These are phyloP conservation scores for Infundibulicybe gibba DNA, from an alignment of 768 basidiomycete species.

Conservation along the genomic window DNA sequence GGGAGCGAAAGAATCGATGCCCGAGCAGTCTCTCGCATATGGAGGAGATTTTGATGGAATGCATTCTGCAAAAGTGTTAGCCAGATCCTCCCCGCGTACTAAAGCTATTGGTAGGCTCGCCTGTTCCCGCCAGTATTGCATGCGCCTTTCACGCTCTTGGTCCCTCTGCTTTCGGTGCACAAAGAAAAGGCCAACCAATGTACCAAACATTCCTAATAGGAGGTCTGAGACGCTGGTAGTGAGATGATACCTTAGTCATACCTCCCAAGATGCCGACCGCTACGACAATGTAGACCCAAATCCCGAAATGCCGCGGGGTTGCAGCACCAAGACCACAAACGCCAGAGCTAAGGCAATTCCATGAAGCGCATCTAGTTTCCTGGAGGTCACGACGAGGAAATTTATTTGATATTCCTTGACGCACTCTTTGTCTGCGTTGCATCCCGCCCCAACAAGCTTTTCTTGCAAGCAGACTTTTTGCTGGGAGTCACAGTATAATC, in stretches of 20 bases:
- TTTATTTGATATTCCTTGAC: background rate
- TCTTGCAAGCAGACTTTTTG: slow-evolving; percentile 52
- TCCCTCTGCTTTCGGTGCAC: slow-evolving; percentile 72
- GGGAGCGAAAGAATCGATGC: slow-evolving; percentile 60
- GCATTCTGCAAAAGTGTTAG: slow-evolving; percentile 45
- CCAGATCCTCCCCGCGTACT: slow-evolving; percentile 2
- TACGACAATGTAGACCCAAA: slow-evolving; percentile 72
- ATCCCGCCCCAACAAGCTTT: slow-evolving; percentile 55
- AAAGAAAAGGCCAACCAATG: slow-evolving; percentile 64
- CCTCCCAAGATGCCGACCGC: slow-evolving; percentile 71
- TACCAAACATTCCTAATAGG: slow-evolving; percentile 66
- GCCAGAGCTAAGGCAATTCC: slow-evolving; percentile 63
- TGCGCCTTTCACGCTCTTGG: slow-evolving; percentile 75
- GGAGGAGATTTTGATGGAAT: slow-evolving; percentile 76
- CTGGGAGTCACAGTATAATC: slow-evolving; percentile 72
- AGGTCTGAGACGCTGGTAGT: background rate
- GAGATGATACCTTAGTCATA: slow-evolving; percentile 24
- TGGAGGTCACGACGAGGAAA: background rate
- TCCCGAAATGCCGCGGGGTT: slow-evolving; percentile 55
- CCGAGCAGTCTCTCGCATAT: slow-evolving; percentile 75
- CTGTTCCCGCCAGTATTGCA: slow-evolving; percentile 91
- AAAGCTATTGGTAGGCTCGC: slow-evolving; percentile 15
- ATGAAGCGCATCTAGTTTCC: slow-evolving; percentile 63
- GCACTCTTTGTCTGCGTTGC: slow-evolving; percentile 51
- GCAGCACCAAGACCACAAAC: slow-evolving; percentile 63